A percentile compares a stretch with the other conserved stretches of the same genome.
Evolutionary conservation across 345 rosid genomes (phyloP).

Genomic region (Turritis glabra): DNA sequence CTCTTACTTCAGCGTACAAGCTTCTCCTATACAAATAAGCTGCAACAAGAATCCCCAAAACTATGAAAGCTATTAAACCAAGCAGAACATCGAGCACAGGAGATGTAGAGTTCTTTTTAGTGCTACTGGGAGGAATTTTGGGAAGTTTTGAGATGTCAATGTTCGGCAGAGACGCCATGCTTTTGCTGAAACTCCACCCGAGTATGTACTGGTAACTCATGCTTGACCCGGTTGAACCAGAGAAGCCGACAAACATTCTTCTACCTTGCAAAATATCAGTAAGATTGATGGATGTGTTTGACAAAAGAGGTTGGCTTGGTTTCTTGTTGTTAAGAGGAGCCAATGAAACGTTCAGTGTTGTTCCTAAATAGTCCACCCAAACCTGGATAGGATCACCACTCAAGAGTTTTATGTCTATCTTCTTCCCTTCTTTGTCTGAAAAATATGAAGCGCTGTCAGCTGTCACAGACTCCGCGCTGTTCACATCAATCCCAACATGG

Average conservation of each 20-base stretch:
- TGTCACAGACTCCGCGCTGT: conserved; percentile 37
- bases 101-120: neutral
- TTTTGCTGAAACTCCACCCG: conserved; percentile 69
- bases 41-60: conserved; percentile 22
- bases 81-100: conserved; percentile 34
- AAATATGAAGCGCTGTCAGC: conserved; percentile 47
- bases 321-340: conserved; percentile 42
- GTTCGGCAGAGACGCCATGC: conserved; percentile 35
- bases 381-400: conserved; percentile 54
- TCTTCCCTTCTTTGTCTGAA: conserved; percentile 28
- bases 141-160: conserved; percentile 58
- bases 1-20: conserved; percentile 2
- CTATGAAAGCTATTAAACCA: conserved; percentile 25
- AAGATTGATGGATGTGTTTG: conserved; percentile 41
- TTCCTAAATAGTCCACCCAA: conserved; percentile 69
- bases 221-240: conserved; percentile 52
- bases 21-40: conserved; percentile 40
- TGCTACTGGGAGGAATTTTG: conserved; percentile 32
- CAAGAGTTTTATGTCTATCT: conserved; percentile 37
- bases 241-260: conserved; percentile 58
- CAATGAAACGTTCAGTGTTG: conserved; percentile 47
- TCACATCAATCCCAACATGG: conserved; percentile 69
- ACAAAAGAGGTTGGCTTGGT: conserved; percentile 58
- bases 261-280: conserved; percentile 44
- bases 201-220: conserved; percentile 50